Percentiles rank a stretch among this genome's conserved stretches.
Evolutionary conservation across 169 alveolate genomes (phyloP).

Genomic region (Cardiosporidium cionae): DNA sequence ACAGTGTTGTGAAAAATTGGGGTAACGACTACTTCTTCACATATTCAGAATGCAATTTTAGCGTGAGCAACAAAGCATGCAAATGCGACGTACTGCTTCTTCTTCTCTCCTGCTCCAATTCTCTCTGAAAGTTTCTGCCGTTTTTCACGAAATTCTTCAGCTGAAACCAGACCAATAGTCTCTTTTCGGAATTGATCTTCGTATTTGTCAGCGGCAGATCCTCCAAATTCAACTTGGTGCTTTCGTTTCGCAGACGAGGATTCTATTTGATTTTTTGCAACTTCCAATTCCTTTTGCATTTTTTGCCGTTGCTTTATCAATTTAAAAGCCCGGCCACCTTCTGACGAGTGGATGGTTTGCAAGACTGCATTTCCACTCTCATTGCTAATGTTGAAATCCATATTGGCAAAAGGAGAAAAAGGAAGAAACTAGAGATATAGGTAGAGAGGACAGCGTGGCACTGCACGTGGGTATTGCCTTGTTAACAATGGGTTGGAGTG

Average conservation of each 20-base stretch:
- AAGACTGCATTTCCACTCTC: constrained; percentile 30
- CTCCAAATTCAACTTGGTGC: constrained; percentile 13
- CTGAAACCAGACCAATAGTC: constrained; percentile 27
- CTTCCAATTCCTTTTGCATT: constrained; percentile 11
- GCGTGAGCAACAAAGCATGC: no score
- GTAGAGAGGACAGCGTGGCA: no score
- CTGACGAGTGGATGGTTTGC: constrained; percentile 31
- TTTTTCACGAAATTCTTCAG: constrained; percentile 22
- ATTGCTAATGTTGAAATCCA: constrained; percentile 8
- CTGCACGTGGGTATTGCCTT: no score
- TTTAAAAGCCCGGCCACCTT: constrained; percentile 26
- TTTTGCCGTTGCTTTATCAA: constrained; percentile 20
- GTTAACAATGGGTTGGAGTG: no score
- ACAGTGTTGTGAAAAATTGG: no score
- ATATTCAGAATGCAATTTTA: no score
- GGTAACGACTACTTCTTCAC: no score
- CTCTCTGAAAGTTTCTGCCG: constrained; percentile 16
- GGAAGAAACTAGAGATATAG: no score
- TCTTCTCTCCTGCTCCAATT: constrained; percentile 6
- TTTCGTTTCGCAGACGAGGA: constrained; percentile 7
- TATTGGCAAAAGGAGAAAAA: background rate
- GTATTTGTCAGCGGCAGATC: constrained; percentile 19
- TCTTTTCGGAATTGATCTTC: constrained; percentile 30
- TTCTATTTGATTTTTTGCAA: constrained; percentile 17
- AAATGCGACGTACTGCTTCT: no score